Percentiles rank a stretch among this genome's conserved stretches.
Evolutionary conservation across 441 rosid species (phyloP).

Genomic region (Lagerstroemia fauriei): DNA sequence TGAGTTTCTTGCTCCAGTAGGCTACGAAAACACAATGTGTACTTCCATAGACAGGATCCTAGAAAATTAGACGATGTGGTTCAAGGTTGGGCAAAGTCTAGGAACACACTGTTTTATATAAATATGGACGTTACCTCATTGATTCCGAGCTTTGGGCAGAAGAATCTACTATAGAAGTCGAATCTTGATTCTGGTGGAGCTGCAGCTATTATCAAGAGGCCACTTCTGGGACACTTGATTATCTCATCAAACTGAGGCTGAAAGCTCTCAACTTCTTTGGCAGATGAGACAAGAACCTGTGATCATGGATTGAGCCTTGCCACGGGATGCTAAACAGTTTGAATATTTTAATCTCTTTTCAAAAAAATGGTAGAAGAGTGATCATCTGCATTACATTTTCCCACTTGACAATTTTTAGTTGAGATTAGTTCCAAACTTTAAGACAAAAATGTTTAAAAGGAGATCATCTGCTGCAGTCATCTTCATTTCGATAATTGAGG

Average conservation of each 20-base stretch:
- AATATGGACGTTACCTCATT: conserved; percentile 45
- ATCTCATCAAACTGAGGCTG: conserved; percentile 56
- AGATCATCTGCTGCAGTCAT: too few species aligned
- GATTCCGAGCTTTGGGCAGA: conserved; percentile 57
- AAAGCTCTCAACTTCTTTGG: conserved; percentile 50
- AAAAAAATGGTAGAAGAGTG: too few species aligned
- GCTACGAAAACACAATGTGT: conserved; percentile 65
- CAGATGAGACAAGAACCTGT: conserved; percentile 65
- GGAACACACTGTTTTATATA: neutral
- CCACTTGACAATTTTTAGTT: too few species aligned
- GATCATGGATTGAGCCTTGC: neutral
- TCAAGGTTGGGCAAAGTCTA: neutral
- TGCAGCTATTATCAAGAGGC: conserved; percentile 55
- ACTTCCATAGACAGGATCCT: conserved; percentile 21
- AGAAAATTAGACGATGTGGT: neutral
- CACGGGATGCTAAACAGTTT: too few species aligned
- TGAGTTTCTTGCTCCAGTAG: conserved; percentile 66
- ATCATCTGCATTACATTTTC: too few species aligned
- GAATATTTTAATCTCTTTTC: too few species aligned
- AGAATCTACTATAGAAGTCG: conserved; percentile 47
- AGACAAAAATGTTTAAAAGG: too few species aligned
- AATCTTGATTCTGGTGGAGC: conserved; percentile 39
- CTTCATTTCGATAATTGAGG: too few species aligned
- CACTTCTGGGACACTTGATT: conserved; percentile 52
- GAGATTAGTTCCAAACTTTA: too few species aligned